Evolutionary conservation across 768 basidiomycete species (phyloP).

Genomic region (Termitomyces sp.): DNA sequence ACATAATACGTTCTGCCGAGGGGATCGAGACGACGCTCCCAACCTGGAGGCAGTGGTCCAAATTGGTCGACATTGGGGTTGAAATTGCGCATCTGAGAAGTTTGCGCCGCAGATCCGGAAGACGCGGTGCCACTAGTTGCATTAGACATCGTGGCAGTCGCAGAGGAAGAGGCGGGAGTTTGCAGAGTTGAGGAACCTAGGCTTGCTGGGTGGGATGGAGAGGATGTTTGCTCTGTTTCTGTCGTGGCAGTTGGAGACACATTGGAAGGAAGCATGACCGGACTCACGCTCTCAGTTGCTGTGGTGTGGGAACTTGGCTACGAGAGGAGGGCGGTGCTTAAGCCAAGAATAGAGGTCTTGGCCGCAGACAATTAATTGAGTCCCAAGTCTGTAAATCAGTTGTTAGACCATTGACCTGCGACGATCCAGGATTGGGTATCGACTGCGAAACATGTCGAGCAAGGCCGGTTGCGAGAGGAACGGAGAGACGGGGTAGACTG

Average conservation of each 20-base stretch:
- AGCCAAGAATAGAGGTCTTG: constrained; percentile 47
- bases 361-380: constrained; percentile 56
- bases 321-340: constrained; percentile 47
- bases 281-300: constrained; percentile 36
- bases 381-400: constrained; percentile 47
- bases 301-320: constrained; percentile 65
- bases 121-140: constrained; percentile 18
- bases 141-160: constrained; percentile 19
- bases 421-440: constrained; percentile 79
- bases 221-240: constrained; percentile 20
- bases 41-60: constrained; percentile 84
- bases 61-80: constrained; percentile 94
- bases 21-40: constrained; percentile 97
- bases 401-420: constrained; percentile 56
- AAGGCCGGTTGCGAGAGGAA: no score
- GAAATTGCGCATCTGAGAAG: constrained; percentile 71
- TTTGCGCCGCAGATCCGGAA: constrained; percentile 40
- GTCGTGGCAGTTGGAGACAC: constrained; percentile 18
- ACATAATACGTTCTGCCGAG: constrained; percentile 97
- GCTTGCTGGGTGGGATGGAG: constrained; percentile 26
- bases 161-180: constrained; percentile 19
- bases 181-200: constrained; percentile 14
- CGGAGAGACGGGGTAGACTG: no score
- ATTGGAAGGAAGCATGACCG: constrained; percentile 35
- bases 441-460: constrained; percentile 39